phyloP scores from a whole-genome alignment of 768 basidiomycete genomes.

The Termitomyces sp. region DNA sequence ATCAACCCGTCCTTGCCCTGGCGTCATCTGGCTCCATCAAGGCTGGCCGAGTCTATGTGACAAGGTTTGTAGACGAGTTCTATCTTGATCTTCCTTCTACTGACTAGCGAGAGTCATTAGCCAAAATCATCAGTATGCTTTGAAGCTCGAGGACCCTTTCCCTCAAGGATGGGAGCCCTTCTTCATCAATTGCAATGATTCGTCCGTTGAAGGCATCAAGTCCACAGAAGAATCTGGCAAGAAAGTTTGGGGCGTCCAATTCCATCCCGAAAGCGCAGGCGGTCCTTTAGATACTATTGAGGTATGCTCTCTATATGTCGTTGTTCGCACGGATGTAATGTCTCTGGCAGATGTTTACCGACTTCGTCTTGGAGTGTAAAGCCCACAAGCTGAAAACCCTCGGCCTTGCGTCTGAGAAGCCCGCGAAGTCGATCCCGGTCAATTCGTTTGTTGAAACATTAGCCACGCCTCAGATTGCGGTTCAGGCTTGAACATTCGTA shows the following conservation, averaged over 20 bases:
- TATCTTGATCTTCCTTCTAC: not conserved
- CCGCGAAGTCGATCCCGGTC: not conserved
- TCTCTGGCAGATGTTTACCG: conserved; percentile 79
- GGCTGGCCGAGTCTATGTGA: conserved; percentile 96
- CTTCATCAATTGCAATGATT: conserved; percentile 99
- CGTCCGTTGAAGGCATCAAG: conserved; percentile 98
- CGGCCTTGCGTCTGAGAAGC: conserved; percentile 10
- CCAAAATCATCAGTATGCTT: conserved; percentile 99
- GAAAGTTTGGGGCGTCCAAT: conserved; percentile 97
- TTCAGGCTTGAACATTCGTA: conserved; percentile 14
- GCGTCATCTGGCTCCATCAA: conserved; percentile 93
- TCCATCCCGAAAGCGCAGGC: conserved; percentile 98
- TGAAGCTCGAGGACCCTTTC: conserved; percentile 92
- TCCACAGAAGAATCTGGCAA: conserved; percentile 87
- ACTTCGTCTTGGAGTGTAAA: conserved; percentile 83
- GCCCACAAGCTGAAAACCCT: conserved; percentile 43
- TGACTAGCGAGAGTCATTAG: conserved; percentile 33
- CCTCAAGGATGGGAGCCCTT: conserved; percentile 97
- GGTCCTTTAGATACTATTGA: conserved; percentile 99
- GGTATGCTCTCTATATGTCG: conserved; percentile 41
- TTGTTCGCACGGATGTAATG: conserved; percentile 5
- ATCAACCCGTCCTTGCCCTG: conserved; percentile 95
- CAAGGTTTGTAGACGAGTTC: conserved; percentile 52
- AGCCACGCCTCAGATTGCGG: conserved; percentile 13
- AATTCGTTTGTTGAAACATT: conserved; percentile 10